Conservation (phyloP, 306 rosid species). For the Inga oerstediana region DNA sequence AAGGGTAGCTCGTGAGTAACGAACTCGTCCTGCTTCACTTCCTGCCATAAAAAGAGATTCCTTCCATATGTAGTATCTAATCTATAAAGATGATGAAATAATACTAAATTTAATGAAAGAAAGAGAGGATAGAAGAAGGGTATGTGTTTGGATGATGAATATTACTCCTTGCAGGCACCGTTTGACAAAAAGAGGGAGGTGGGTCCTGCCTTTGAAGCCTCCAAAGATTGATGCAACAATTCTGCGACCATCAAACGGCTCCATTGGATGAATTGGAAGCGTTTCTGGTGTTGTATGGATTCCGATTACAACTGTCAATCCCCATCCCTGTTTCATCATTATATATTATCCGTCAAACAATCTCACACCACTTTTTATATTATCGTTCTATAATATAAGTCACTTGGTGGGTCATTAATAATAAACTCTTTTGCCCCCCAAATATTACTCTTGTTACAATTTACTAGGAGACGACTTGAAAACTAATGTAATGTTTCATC, state of each 20-base stretch:
- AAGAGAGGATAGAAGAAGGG: not conserved
- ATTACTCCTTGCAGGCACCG: conserved; percentile 60
- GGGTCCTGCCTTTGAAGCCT: conserved; percentile 65
- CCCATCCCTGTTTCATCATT: conserved; percentile 55
- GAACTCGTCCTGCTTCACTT: conserved; percentile 54
- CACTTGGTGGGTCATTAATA: too few species aligned
- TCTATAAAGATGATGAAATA: too few species aligned
- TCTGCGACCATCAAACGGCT: conserved; percentile 50
- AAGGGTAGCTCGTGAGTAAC: too few species aligned
- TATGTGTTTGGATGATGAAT: not conserved
- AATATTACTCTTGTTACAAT: too few species aligned
- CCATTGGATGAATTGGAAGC: conserved; percentile 74
- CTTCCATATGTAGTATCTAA: too few species aligned
- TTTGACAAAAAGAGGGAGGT: conserved; percentile 49
- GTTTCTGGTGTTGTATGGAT: conserved; percentile 47
- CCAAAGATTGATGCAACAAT: conserved; percentile 52
- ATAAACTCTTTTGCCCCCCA: too few species aligned
- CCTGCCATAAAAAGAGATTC: conserved; percentile 25
- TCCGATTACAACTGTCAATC: conserved; percentile 54
- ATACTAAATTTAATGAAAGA: not conserved
- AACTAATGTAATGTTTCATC: too few species aligned
- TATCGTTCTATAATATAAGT: too few species aligned
- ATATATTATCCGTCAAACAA: not conserved
- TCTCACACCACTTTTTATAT: not conserved
- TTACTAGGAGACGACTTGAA: too few species aligned